Conservation (phyloP, 805 yeast species). For the Suhomyces sp. region DNA sequence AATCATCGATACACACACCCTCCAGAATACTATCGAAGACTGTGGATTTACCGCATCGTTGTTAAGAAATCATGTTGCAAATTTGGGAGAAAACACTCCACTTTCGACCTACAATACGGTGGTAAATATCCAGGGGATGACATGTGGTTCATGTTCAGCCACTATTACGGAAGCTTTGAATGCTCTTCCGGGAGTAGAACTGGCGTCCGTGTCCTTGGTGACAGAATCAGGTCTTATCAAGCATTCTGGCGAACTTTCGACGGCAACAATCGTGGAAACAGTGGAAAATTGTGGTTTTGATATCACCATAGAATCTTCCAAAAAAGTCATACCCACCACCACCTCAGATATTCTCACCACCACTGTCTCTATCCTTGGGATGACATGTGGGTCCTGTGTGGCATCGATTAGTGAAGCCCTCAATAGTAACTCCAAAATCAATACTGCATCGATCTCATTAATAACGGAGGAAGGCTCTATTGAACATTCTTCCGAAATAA, state of each 20-base stretch:
- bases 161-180: slow-evolving; percentile 60
- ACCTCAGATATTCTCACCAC: slow-evolving; percentile 2
- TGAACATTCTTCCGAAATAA: slow-evolving; percentile 14
- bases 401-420: slow-evolving; percentile 38
- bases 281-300: slow-evolving; percentile 62
- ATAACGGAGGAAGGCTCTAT: slow-evolving; percentile 38
- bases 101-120: slow-evolving; percentile 3
- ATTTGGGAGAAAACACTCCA: too few species aligned
- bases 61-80: not conserved
- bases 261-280: slow-evolving; percentile 44
- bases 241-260: slow-evolving; percentile 39
- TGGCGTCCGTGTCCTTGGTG: slow-evolving; percentile 65
- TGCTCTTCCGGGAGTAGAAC: slow-evolving; percentile 48
- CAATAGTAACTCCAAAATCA: slow-evolving; percentile 23
- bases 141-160: slow-evolving; percentile 83
- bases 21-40: slow-evolving; percentile 19
- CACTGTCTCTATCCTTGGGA: slow-evolving; percentile 19
- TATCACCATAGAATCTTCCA: slow-evolving; percentile 9
- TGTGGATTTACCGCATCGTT: slow-evolving; percentile 61
- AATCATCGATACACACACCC: too few species aligned
- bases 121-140: slow-evolving; percentile 67
- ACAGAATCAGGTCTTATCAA: slow-evolving; percentile 69
- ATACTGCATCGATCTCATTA: slow-evolving; percentile 30
- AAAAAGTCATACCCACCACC: not conserved
- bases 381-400: slow-evolving; percentile 46